Base-by-base conservation (phyloP, 2,329 filamentous ascomycete species). In the Exophiala viscosa region DNA sequence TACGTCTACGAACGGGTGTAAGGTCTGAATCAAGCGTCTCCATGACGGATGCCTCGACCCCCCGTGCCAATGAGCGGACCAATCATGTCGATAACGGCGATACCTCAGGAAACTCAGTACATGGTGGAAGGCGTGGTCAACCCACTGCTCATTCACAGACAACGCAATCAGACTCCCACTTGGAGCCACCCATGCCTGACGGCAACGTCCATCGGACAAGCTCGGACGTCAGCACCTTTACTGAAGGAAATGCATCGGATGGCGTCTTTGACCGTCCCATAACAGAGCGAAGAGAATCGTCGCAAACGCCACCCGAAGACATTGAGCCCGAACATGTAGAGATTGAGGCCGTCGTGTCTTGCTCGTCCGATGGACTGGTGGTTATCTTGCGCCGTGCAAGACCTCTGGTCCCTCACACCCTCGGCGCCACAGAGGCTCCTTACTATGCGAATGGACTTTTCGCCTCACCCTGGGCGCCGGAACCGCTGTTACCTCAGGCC, bases 321-420 rank as follows among this genome's bases (percentile, higher is more conserved):
- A 38, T 38, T 39, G 23, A 43, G 11, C 13, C 28, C 34, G 48
- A 39, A 45, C 76, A 77, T 1, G 76, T 90, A 46, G 88, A 95
- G 70, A 74, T 95, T 3, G 90, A 95, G 70, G 90, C 89, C 2
- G 88, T 95, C n/a, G 85, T 95, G 4, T 95, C 90, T 0, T 95
- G 90, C 70, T 90, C 89, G 2, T 95, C 90, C 0, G 90, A 95
- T 67, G 90, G 90, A 1, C 75, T 95, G 0, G 88, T 95, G 2
- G 88, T 95, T 6, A 84, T 92, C 45, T 73, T 95, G 11, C 82
- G 90, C 50, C 82, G 81, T 58, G 89, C 89, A 18, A 81, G 87
- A 20, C 85, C 88, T 3, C 77, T 83, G 6, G 82, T 90, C 42
- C 86, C 86, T 3, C 73, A 75, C 10, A 69, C 78, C 3, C 75